Evolutionary conservation across 352 stramenopile genomes (phyloP).

Genomic region (Phytophthora fragariae): DNA sequence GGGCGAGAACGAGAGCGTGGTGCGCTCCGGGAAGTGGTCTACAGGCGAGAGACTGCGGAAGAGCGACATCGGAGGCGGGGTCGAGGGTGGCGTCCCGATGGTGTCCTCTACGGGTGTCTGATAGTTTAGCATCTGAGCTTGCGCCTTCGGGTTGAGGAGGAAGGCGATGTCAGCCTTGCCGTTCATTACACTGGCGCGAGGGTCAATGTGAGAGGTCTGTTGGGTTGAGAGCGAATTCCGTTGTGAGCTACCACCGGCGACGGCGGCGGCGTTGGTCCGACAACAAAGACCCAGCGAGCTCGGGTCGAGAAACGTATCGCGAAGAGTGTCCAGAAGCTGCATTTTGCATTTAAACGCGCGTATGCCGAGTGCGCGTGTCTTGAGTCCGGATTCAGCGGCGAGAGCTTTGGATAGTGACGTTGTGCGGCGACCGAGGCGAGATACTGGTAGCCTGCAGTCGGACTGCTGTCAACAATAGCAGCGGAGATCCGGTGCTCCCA

Average conservation of each 20-base stretch:
- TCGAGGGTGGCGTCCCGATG: conserved; percentile 18
- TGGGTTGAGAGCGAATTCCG: conserved; percentile 10
- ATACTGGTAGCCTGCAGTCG: not conserved
- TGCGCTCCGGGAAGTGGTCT: conserved; percentile 11
- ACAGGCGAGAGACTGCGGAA: conserved; percentile 26
- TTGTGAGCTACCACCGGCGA: conserved; percentile 18
- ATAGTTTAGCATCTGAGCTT: conserved; percentile 8
- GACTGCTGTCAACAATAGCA: conserved; percentile 25
- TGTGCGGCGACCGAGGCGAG: not conserved
- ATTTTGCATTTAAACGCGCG: conserved; percentile 16
- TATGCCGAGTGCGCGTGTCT: conserved; percentile 5
- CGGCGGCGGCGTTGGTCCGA: not conserved
- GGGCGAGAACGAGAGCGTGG: conserved; percentile 26
- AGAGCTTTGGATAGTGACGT: conserved; percentile 18
- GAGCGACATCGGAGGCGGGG: conserved; percentile 27
- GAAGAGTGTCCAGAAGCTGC: conserved; percentile 23
- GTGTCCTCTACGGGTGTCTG: conserved; percentile 7
- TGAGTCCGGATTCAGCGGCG: conserved; percentile 15
- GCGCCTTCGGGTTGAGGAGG: conserved; percentile 44
- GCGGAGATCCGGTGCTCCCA: conserved; percentile 5
- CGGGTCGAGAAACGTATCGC: conserved; percentile 26
- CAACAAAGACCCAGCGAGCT: conserved; percentile 22
- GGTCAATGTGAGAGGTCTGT: conserved; percentile 2
- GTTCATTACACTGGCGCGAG: conserved; percentile 30
- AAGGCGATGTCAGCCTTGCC: conserved; percentile 52